Base-by-base conservation (phyloP, 73 alveolate species). In the Paramecium sexaurelia region DNA sequence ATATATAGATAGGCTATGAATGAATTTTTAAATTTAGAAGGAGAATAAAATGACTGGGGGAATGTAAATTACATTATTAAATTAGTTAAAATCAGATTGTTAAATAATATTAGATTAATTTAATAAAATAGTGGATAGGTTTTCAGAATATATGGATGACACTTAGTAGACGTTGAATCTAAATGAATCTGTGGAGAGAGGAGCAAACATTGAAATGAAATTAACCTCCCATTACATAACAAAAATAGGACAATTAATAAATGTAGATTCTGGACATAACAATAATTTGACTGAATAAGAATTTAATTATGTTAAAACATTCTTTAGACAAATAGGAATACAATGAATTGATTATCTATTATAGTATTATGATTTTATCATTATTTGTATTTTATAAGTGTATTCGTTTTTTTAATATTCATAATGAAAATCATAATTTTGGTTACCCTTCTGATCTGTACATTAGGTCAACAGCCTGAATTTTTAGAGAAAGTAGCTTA, bases 211-310 rank as follows among this genome's bases (percentile, higher is more conserved):
- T 27, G 86, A 71, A 10, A 71, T 71, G 83, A 61, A 61, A 61
- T 61, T 61, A 45, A 32, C 83, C 20, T 26, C 83, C 2, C 39
- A 32, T 13, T 29, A 32, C 24, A 61, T 61, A 29, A 22, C 83
- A 11, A 61, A 71, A 71, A 71, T 37, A 3, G 86, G 86, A 71
- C 9, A 71, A 71, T 71, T 71, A 71, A 71, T 71, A 11, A 71
- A 32, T 15, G 56, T 71, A 3, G 43, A 71, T 6, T 35, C 37
- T 35, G 86, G 86, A 33, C 86, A 71, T 36, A 71, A 71, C 43
- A 71, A 37, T 19, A 71, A 71, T 71, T 33, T 71, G 43, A 71
- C 22, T 71, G 55, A 71, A 17, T 32, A 3, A 36, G 86, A 71
- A 9, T 71, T 71, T 71, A 1, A 6, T 29, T 20, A 61, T 29